Evolutionary conservation across 2,329 filamentous ascomycete genomes (phyloP), one percentile per base, ranked within the genome.

Genomic region (Coniochaeta sp.): DNA sequence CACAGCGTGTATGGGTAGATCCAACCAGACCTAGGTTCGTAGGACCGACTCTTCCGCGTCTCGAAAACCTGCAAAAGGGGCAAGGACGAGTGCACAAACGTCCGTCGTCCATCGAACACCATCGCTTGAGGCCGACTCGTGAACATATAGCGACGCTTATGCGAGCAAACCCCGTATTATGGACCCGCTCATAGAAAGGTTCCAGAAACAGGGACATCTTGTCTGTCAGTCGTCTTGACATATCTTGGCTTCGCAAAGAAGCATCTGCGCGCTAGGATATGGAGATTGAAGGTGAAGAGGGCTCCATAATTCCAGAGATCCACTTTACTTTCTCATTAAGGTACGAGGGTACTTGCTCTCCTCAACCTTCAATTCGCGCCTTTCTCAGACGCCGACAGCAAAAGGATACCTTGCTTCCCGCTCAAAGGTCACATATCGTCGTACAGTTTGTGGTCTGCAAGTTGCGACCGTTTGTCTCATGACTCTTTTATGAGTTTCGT

Each of bases 281-380:
- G 47, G 47, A 28, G 47, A 52, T n/a, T n/a, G n/a, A n/a, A n/a
- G 30, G 47, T 52, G 4, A 19, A 5, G 4, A 6, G 10, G 22
- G 24, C 19, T 26, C 42, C 24, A 52, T 10, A 30, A 16, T 16
- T 6, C 24, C 47, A 47, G 16, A 22, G 19, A 16, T n/a, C 47
- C 47, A 52, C 47, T 52, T 52, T 52, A 52, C 30, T 52, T 52
- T 52, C n/a, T n/a, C n/a, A n/a, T n/a, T n/a, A n/a, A n/a, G n/a
- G n/a, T n/a, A n/a, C n/a, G n/a, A n/a, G 22, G 24, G 24, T 3
- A 36, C 19, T 16, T 52, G 10, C 30, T 14, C 14, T 19, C 8
- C 4, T 24, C n/a, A 17, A 4, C 10, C 22, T 28, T 16, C 22
- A 28, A 28, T 4, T 2, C 19, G 24, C 47, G n/a, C 30, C 24